Evolutionary conservation across 2,329 filamentous ascomycete genomes (phyloP).

Genomic region (Botrytis sinoallii): DNA sequence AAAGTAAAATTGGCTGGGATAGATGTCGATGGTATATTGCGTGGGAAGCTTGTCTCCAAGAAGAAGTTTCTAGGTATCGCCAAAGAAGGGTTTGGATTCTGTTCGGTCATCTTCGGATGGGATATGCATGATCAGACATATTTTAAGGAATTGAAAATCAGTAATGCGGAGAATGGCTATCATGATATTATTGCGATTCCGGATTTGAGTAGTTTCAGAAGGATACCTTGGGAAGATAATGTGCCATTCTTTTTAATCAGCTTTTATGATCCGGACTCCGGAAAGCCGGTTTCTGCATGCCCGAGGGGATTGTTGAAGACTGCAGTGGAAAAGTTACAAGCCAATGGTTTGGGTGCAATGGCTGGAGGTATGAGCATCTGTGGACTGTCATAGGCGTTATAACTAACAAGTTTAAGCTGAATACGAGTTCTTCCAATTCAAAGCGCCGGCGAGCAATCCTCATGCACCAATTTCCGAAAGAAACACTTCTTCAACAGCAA

Average conservation of each 20-base stretch:
- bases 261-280: slow-evolving; percentile 79
- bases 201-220: slow-evolving; percentile 72
- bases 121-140: slow-evolving; percentile 96
- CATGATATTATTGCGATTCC: slow-evolving; percentile 79
- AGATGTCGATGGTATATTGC: slow-evolving; percentile 82
- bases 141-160: slow-evolving; percentile 77
- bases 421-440: slow-evolving; percentile 94
- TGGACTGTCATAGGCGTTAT: slow-evolving; percentile 4
- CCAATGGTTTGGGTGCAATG: slow-evolving; percentile 75
- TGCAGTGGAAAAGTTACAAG: slow-evolving; percentile 63
- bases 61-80: slow-evolving; percentile 86
- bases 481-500: slow-evolving; percentile 66
- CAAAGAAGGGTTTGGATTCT: slow-evolving; percentile 84
- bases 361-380: slow-evolving; percentile 67
- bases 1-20: slow-evolving; percentile 85
- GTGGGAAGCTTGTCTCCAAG: slow-evolving; percentile 89
- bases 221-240: slow-evolving; percentile 88
- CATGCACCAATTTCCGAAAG: slow-evolving; percentile 48
- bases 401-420: slow-evolving; percentile 57
- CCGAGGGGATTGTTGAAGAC: slow-evolving; percentile 72
- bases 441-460: slow-evolving; percentile 53
- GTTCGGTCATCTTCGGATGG: slow-evolving; percentile 93
- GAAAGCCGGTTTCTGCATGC: slow-evolving; percentile 69
- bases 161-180: slow-evolving; percentile 89
- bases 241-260: slow-evolving; percentile 81